A percentile compares a stretch with the other conserved stretches of the same genome.
phyloP scores from a whole-genome alignment of 495 filamentous ascomycete species.

The Glarea lozoyensis region DNA sequence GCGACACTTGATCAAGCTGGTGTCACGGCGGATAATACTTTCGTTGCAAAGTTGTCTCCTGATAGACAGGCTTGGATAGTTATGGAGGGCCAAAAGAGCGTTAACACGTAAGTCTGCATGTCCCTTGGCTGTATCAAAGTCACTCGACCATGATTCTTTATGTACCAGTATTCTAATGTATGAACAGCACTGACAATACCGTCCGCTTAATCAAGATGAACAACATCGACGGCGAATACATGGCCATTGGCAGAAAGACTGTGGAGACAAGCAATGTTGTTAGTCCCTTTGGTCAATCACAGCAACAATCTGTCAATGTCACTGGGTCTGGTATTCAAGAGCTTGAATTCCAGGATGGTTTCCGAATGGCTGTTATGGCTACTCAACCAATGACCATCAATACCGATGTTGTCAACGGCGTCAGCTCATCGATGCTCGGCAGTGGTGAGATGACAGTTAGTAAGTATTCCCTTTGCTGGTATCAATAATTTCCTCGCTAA shows the following conservation, averaged over 20 bases:
- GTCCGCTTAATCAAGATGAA: conserved; percentile 20
- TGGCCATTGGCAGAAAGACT: conserved; percentile 22
- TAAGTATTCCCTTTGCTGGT: conserved; percentile 4
- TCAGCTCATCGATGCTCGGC: conserved; percentile 16
- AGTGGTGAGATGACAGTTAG: conserved; percentile 14
- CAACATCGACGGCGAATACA: conserved; percentile 23
- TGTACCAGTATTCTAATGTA: not conserved
- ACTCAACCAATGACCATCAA: conserved; percentile 20
- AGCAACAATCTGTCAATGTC: conserved; percentile 13
- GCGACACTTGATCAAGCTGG: conserved; percentile 14
- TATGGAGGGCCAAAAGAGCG: conserved; percentile 17
- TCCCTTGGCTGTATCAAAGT: not conserved
- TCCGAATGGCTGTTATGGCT: conserved; percentile 19
- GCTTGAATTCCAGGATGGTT: conserved; percentile 21
- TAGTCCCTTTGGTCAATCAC: conserved; percentile 11
- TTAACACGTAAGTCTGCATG: conserved; percentile 14
- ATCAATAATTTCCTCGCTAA: not conserved
- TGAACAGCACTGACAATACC: conserved; percentile 17
- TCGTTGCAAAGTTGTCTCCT: conserved; percentile 18
- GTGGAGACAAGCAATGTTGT: conserved; percentile 17
- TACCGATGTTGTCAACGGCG: conserved; percentile 19
- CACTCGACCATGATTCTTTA: not conserved
- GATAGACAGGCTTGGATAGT: conserved; percentile 22
- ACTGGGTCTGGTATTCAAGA: conserved; percentile 22
- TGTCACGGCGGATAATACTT: conserved; percentile 20